These are phyloP conservation scores for Simplicillium aogashimaense DNA, from an alignment of 2,329 filamentous ascomycete genomes.

Conservation along the genomic window DNA sequence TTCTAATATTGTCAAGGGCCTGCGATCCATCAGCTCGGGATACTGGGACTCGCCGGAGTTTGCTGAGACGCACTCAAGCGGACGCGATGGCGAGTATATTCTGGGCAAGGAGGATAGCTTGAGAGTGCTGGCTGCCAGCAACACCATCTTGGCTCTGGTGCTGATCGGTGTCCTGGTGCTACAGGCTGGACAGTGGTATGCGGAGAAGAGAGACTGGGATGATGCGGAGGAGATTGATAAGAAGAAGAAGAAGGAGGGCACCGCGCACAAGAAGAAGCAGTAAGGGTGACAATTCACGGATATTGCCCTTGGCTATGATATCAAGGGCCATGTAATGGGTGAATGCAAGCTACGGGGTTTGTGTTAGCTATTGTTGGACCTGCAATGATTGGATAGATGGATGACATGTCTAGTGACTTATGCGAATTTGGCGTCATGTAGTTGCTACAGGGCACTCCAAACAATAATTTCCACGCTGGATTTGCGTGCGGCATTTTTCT, in stretches of 20 bases:
- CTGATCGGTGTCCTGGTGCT: constrained; percentile 84
- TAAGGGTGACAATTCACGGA: constrained; percentile 9
- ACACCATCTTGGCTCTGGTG: constrained; percentile 90
- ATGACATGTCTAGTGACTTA: too few relatives aligned
- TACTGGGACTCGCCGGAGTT: constrained; percentile 42
- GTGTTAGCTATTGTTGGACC: too few relatives aligned
- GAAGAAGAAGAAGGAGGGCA: constrained; percentile 16
- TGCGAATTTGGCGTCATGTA: too few relatives aligned
- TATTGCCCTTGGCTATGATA: too few relatives aligned
- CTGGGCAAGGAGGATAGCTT: constrained; percentile 81
- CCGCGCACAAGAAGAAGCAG: constrained; percentile 24
- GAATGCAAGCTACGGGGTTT: too few relatives aligned
- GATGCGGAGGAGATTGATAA: constrained; percentile 59
- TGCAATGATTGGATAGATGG: too few relatives aligned
- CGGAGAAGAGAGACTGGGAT: constrained; percentile 82
- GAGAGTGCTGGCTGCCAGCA: constrained; percentile 84
- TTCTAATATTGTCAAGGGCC: constrained; percentile 91
- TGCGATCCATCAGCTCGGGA: constrained; percentile 71
- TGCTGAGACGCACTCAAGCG: constrained; percentile 25
- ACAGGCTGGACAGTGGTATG: constrained; percentile 98
- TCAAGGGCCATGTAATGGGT: too few relatives aligned
- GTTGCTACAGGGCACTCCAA: too few relatives aligned
- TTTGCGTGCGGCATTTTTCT: too few relatives aligned
- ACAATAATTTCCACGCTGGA: too few relatives aligned
- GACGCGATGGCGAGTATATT: constrained; percentile 50